Conservation (phyloP, 257 asterid genomes). For the Parsonsia alboflavescens region DNA sequence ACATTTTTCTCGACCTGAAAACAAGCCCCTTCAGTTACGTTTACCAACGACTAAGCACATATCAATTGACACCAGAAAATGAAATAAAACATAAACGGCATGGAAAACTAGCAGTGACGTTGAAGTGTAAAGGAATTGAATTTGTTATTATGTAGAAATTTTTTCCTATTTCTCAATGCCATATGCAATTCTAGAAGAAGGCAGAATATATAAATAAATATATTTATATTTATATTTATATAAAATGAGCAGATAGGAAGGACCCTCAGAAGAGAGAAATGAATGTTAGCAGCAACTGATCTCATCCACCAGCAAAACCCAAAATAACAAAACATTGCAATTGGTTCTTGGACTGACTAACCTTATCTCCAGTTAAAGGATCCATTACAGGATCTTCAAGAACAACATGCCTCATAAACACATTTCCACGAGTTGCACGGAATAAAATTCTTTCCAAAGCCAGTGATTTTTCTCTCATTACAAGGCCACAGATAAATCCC, state of each 20-base stretch:
- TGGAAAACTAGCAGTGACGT: not conserved
- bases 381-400: conserved; percentile 50
- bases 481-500: conserved; percentile 60
- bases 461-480: conserved; percentile 48
- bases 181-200: not conserved
- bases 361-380: conserved; percentile 58
- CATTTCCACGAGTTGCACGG: conserved; percentile 70
- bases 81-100: not conserved
- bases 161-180: not conserved
- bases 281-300: not conserved
- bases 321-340: not conserved
- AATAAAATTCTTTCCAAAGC: conserved; percentile 60
- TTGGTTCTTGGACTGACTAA: conserved; percentile 13
- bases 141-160: not conserved
- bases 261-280: not conserved
- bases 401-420: conserved; percentile 45
- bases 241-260: not conserved
- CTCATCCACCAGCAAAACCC: not conserved
- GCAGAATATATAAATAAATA: not conserved
- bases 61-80: not conserved
- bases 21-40: conserved; percentile 4
- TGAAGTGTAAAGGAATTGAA: not conserved
- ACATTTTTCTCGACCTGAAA: conserved; percentile 60
- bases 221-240: no score
- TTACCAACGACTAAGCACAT: not conserved